phyloP scores from a whole-genome alignment of 2,329 filamentous ascomycete genomes.

The Penicillium capsulatum region DNA sequence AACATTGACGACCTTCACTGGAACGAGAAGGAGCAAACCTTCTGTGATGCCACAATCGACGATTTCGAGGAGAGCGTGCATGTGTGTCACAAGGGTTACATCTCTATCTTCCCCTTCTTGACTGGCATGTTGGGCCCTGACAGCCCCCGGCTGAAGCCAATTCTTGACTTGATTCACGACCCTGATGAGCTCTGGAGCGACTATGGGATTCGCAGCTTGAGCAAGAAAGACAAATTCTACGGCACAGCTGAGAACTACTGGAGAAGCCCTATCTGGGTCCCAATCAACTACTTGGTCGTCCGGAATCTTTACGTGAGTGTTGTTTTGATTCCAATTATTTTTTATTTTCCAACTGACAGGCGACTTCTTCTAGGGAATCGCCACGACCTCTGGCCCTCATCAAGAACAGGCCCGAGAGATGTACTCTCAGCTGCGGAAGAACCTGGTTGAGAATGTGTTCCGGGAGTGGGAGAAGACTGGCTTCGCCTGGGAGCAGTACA shows the following conservation, averaged over 20 bases:
- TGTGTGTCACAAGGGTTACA: conserved; percentile 95
- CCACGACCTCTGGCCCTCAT: conserved; percentile 62
- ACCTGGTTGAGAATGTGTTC: conserved; percentile 85
- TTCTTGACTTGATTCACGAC: conserved; percentile 74
- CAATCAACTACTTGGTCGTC: conserved; percentile 87
- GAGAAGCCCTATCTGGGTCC: conserved; percentile 91
- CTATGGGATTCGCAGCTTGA: conserved; percentile 84
- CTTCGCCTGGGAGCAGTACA: conserved; percentile 98
- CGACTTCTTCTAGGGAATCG: conserved; percentile 54
- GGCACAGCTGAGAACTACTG: conserved; percentile 95
- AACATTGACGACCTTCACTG: conserved; percentile 95
- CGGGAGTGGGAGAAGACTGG: conserved; percentile 84
- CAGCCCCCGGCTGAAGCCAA: conserved; percentile 67
- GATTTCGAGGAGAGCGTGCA: conserved; percentile 86
- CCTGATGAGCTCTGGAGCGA: conserved; percentile 85
- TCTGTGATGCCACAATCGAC: conserved; percentile 93
- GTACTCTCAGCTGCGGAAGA: conserved; percentile 72
- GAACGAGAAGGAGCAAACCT: conserved; percentile 73
- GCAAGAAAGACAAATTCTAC: conserved; percentile 76
- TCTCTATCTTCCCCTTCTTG: conserved; percentile 89
- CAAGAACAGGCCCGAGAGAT: conserved; percentile 64
- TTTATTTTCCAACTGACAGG: not conserved
- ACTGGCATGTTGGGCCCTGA: conserved; percentile 72
- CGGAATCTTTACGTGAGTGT: conserved; percentile 70
- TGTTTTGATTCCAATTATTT: conserved; percentile 2